Evolutionary conservation across 225 moss, liverwort and hornwort genomes (phyloP), one percentile per base, ranked within the genome.

Genomic region (Neckera pumila): DNA sequence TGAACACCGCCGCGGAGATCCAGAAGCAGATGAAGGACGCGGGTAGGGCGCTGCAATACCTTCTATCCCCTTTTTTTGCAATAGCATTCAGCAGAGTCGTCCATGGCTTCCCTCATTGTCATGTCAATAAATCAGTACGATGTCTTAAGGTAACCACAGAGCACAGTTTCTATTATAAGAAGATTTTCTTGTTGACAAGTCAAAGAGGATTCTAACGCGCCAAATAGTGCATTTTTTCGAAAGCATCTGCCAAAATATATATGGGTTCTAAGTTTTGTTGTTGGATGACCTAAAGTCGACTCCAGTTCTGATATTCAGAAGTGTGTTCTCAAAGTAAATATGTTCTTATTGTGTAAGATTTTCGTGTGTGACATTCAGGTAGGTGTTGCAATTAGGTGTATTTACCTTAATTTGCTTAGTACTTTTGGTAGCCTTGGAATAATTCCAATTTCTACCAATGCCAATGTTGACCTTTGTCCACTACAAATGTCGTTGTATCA

Each of bases 1-100:
- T 92, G 84, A 94, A 94, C 51, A 92, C 92, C 22, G 49, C 90
- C n/a, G 10, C 43, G n/a, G 94, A 94, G 89, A 89, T 94, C 75
- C 91, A 89, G 77, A 94, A 92, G 89, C 94, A 94, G 90, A 94
- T 94, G 94, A 90, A 88, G 36, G 92, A 92, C 65, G 65, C 94
- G 65, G 94, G 94, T 94, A 88, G 14, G 63, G 82, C 62, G 33
- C 71, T 34, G 5, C 20, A 40, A 38, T 60, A 61, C 61, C 43
- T 43, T 80, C 80, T 80, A 43, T 80, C 43, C 64, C 21, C 6
- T 16, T 64, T 26, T 81, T 71, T 83, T 77, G 65, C 58, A 76
- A n/a, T 65, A 28, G 54, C 26, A 72, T 33, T 83, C 56, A 51
- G 82, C 61, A 71, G 61, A 53, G 72, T 76, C 51, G 38, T 82